A percentile compares a stretch with the other conserved stretches of the same genome.
phyloP scores from a whole-genome alignment of 306 rosid genomes.

The Quercus ilex region DNA sequence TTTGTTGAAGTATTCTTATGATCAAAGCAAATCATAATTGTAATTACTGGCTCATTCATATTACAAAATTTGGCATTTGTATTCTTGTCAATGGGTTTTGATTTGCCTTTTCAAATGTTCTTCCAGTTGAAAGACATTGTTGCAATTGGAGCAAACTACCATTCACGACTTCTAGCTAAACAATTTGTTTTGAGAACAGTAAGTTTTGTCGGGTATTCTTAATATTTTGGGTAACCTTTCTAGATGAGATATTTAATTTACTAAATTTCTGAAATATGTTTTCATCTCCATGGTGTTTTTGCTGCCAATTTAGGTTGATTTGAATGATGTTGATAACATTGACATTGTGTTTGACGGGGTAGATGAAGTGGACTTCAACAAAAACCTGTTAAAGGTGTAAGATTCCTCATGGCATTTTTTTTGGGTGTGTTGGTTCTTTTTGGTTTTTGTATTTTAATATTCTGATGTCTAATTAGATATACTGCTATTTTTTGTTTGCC shows the following conservation, averaged over 20 bases:
- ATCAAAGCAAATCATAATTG: background rate
- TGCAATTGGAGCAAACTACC: constrained; percentile 15
- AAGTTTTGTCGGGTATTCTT: background rate
- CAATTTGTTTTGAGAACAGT: constrained; percentile 14
- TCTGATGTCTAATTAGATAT: background rate
- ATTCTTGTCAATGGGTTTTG: background rate
- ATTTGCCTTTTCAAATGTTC: background rate
- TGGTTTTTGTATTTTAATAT: background rate
- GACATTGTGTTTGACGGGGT: constrained; percentile 18
- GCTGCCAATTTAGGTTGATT: constrained; percentile 7
- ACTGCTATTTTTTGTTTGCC: background rate
- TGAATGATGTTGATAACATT: constrained; percentile 11
- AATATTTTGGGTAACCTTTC: background rate
- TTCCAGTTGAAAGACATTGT: constrained; percentile 9
- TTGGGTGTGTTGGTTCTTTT: background rate
- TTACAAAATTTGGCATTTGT: background rate
- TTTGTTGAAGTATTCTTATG: background rate
- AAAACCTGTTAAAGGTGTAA: constrained; percentile 10
- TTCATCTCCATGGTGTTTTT: background rate
- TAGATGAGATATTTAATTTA: background rate
- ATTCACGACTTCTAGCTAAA: constrained; percentile 4
- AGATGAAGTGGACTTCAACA: constrained; percentile 21
- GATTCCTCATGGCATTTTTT: background rate
- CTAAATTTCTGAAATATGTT: background rate
- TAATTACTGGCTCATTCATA: background rate